A percentile compares a stretch with the other conserved stretches of the same genome.
These are phyloP conservation scores for Brasilioporus rufonigricans DNA, from an alignment of 768 basidiomycete species.

Conservation along the genomic window DNA sequence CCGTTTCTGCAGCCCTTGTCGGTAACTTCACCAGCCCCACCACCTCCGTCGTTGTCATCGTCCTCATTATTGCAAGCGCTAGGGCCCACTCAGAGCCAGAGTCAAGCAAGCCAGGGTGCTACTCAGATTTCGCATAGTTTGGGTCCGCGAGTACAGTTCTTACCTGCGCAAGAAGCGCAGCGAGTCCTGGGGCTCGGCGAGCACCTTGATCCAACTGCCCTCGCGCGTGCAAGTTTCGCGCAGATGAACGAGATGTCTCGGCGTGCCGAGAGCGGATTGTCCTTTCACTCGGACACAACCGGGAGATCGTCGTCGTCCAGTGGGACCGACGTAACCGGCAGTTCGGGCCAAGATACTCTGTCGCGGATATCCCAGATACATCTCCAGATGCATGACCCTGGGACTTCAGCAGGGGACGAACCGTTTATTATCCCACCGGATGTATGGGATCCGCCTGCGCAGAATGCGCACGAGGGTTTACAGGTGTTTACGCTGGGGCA, in stretches of 20 bases:
- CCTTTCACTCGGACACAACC: slow-evolving; percentile 27
- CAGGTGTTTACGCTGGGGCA: slow-evolving; percentile 83
- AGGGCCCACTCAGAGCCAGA: slow-evolving; percentile 14
- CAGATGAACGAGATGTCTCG: slow-evolving; percentile 80
- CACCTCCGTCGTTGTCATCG: slow-evolving; percentile 14
- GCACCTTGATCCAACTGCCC: slow-evolving; percentile 49
- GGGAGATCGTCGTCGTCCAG: slow-evolving; percentile 18
- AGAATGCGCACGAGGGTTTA: slow-evolving; percentile 55
- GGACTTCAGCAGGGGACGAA: slow-evolving; percentile 25
- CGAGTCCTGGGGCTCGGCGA: slow-evolving; percentile 40
- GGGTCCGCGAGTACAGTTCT: slow-evolving; percentile 37
- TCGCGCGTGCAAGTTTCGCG: slow-evolving; percentile 65
- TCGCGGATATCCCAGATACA: slow-evolving; percentile 49
- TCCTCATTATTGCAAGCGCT: slow-evolving; percentile 28
- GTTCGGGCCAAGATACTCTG: slow-evolving; percentile 42
- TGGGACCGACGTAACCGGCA: slow-evolving; percentile 13
- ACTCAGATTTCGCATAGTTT: slow-evolving; percentile 5
- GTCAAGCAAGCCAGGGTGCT: slow-evolving; percentile 1
- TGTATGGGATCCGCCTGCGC: slow-evolving; percentile 27
- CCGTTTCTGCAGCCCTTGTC: slow-evolving; percentile 27
- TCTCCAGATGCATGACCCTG: slow-evolving; percentile 38
- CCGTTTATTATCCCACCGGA: slow-evolving; percentile 29
- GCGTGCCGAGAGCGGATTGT: slow-evolving; percentile 44
- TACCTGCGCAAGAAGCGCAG: slow-evolving; percentile 57
- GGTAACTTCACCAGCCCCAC: slow-evolving; percentile 17